Percentiles rank a stretch among this genome's conserved stretches.
Evolutionary conservation across 2,329 filamentous ascomycete species (phyloP).

Genomic region (Scedosporium aurantiacum): DNA sequence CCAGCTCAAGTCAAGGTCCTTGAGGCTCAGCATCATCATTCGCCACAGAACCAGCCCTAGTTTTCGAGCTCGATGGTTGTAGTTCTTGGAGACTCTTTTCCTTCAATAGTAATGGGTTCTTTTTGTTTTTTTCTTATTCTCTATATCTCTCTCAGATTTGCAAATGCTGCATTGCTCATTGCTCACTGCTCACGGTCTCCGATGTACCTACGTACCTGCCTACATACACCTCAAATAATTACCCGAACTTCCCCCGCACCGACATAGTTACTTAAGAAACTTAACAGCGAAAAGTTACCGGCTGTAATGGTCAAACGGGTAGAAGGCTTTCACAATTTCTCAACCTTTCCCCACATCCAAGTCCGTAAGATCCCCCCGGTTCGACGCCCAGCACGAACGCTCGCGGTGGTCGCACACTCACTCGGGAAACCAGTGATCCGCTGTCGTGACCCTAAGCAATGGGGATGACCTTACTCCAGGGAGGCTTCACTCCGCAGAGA

Average conservation of each 20-base stretch:
- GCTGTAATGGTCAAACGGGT: slow-evolving; percentile 53
- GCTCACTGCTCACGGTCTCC: too few species aligned
- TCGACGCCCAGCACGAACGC: slow-evolving; percentile 59
- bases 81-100: too few species aligned
- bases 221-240: neutral
- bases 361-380: slow-evolving; percentile 42
- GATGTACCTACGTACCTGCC: too few species aligned
- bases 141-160: too few species aligned
- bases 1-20: too few species aligned
- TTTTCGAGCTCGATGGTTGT: too few species aligned
- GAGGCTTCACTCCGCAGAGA: slow-evolving; percentile 64
- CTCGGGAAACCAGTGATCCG: slow-evolving; percentile 53
- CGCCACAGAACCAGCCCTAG: too few species aligned
- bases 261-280: neutral
- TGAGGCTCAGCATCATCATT: too few species aligned
- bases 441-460: slow-evolving; percentile 54
- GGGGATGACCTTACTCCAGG: slow-evolving; percentile 54
- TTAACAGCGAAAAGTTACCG: slow-evolving; percentile 13
- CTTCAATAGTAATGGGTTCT: too few species aligned
- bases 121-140: too few species aligned
- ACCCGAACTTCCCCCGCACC: neutral
- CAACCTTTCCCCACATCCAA: slow-evolving; percentile 38
- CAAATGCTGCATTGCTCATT: too few species aligned
- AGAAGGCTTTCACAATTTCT: slow-evolving; percentile 45
- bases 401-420: slow-evolving; percentile 53